Percentiles rank a stretch among this genome's conserved stretches.
phyloP scores from a whole-genome alignment of 176 grass and related monocot species.

The Zea mays region Zm-B73-REFERENCE-NAM-5.0 NC_050103.1:102655501-102656000 shows the following conservation, averaged over 20 bases:
- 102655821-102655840: neutral
- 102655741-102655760: neutral
- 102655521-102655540: too few species aligned
- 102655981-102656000: too few species aligned
- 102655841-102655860: neutral
- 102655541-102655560: too few species aligned
- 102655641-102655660: neutral
- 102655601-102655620: too few species aligned
- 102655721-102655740: neutral
- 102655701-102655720: neutral
- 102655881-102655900: neutral
- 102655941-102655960: too few species aligned
- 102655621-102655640: too few species aligned
- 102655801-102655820: neutral
- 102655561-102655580: neutral
- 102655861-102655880: neutral
- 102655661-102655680: neutral
- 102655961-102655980: too few species aligned
- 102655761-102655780: neutral
- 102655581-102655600: neutral
- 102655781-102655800: neutral
- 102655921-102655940: too few species aligned
- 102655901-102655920: too few species aligned
- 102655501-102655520: neutral
- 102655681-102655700: neutral